Base-by-base conservation (phyloP, 208 protist genomes). In the Porcisia hertigi region DNA sequence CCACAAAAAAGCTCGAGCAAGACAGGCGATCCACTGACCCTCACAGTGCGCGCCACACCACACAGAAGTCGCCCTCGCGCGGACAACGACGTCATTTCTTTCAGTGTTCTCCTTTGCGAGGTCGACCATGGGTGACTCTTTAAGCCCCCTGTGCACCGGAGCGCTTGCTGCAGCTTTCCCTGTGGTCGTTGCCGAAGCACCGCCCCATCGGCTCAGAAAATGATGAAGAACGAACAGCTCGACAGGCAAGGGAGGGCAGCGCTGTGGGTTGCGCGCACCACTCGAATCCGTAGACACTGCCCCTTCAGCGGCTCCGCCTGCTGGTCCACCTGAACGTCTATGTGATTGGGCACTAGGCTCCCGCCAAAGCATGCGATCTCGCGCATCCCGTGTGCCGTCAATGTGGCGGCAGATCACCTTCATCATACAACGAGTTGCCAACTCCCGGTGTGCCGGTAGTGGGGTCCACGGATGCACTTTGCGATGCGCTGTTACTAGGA, bases 1-100 rank as follows among this genome's bases (percentile, higher is more conserved):
- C 88, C 81, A 88, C 69, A 97, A 70, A 0, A 97, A 80, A 25
- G 89, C 69, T 30, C 85, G 86, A 16, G 89, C 86, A 36, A 93
- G 66, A 43, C 72, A 88, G 34, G 80, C 77, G 63, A 97, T 76
- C 91, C 93, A 97, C 65, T 72, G 67, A 8, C 93, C 93, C 69
- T 97, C 89, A 74, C 93, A 95, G 63, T 94, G 90, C 57, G 88
- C 72, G 9, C 91, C 93, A 30, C 71, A 63, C 91, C 93, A 97
- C 53, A 34, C 20, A 47, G 69, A 25, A 47, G 65, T 57, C 25
- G 54, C 1, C 25, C 7, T 43, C 45, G 34, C 34, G 30, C 41
- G 54, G 2, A 25, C 65, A 18, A 14, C 53, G 45, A 20, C 47
- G 18, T 20, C 64, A 9, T 36, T 36, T 3, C 30, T 53, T 30